phyloP scores from a whole-genome alignment of 2,329 filamentous ascomycete species.

The Fusarium fracticaudum region DNA sequence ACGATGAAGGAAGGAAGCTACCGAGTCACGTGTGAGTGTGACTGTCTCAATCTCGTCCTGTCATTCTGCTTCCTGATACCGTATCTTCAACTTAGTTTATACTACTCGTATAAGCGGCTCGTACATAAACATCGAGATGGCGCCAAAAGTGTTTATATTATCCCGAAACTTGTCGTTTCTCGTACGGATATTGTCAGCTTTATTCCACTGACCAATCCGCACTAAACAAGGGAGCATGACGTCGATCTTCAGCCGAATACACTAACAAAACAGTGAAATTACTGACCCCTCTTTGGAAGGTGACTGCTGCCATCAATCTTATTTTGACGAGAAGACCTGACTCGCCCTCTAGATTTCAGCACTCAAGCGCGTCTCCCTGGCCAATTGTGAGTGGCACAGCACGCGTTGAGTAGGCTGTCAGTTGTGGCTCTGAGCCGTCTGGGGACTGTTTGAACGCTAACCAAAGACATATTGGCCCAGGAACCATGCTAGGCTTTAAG shows the following conservation, averaged over 20 bases:
- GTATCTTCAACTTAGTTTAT: background rate
- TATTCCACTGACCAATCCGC: background rate
- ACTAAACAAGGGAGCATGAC: conserved; percentile 23
- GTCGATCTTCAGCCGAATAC: conserved; percentile 8
- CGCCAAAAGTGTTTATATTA: background rate
- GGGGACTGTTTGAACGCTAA: conserved; percentile 26
- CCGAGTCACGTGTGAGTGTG: background rate
- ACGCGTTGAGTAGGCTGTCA: conserved; percentile 24
- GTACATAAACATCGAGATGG: background rate
- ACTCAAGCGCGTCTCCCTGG: conserved; percentile 9
- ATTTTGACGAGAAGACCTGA: conserved; percentile 11
- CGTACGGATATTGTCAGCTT: background rate
- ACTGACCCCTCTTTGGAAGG: conserved; percentile 20
- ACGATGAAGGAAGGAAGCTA: background rate
- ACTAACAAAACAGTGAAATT: conserved; percentile 16
- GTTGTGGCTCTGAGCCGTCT: conserved; percentile 37
- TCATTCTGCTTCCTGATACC: background rate
- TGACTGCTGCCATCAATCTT: conserved; percentile 27
- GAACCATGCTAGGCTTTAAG: conserved; percentile 29
- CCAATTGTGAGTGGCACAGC: conserved; percentile 17
- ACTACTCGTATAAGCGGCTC: background rate
- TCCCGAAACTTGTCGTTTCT: background rate
- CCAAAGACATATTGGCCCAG: conserved; percentile 37
- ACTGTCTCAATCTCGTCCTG: background rate
- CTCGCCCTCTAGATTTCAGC: conserved; percentile 14